Evolutionary conservation across 2,329 filamentous ascomycete species (phyloP).

Genomic region (Fusarium virguliforme): DNA sequence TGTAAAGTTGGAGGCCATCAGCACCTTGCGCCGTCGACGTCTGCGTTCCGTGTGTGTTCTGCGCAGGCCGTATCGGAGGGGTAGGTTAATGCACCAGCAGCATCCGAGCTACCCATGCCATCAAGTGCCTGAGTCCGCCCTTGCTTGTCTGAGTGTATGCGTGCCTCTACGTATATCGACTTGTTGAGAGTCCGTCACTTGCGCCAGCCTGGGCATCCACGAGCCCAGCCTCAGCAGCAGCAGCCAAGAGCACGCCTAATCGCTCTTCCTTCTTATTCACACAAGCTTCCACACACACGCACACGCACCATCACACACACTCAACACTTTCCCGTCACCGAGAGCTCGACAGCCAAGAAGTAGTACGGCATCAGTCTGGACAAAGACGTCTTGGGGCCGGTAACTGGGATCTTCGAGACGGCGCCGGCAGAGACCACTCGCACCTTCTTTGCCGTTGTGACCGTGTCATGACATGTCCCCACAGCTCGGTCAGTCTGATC

Average conservation of each 20-base stretch:
- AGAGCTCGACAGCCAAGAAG: conserved; percentile 29
- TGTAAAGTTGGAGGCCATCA: conserved; percentile 17
- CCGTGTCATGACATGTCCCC: conserved; percentile 54
- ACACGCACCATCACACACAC: background rate
- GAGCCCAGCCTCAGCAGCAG: conserved; percentile 12
- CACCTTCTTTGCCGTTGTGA: conserved; percentile 46
- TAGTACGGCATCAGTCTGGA: conserved; percentile 29
- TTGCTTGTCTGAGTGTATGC: conserved; percentile 34
- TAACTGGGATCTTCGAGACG: conserved; percentile 46
- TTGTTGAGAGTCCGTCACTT: conserved; percentile 33
- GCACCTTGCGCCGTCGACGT: conserved; percentile 20
- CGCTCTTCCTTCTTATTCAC: conserved; percentile 23
- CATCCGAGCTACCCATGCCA: conserved; percentile 38
- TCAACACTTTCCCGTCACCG: conserved; percentile 8
- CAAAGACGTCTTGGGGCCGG: conserved; percentile 31
- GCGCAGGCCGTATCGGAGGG: conserved; percentile 36
- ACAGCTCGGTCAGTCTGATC: conserved; percentile 51
- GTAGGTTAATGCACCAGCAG: conserved; percentile 32
- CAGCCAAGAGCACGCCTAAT: conserved; percentile 29
- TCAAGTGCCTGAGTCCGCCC: conserved; percentile 36
- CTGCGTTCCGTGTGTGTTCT: conserved; percentile 9
- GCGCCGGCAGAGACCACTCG: conserved; percentile 42
- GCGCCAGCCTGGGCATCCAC: conserved; percentile 36
- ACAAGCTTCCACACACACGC: conserved; percentile 22
- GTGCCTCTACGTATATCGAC: conserved; percentile 40